These are phyloP conservation scores for Verticillium isaacii DNA, from an alignment of 2,329 filamentous ascomycete species.

Conservation along the genomic window DNA sequence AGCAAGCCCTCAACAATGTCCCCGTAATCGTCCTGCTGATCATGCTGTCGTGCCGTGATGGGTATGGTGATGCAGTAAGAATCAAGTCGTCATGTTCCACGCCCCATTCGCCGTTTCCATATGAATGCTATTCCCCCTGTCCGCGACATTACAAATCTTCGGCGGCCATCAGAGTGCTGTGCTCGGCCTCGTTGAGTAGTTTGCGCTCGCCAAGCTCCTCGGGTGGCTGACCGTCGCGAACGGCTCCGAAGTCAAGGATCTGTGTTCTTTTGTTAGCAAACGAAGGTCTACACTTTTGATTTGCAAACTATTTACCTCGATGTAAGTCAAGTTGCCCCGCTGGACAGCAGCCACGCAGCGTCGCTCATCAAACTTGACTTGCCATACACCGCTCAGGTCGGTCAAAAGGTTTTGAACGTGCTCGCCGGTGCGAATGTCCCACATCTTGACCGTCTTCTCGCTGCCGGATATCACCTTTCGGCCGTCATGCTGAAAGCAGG, in stretches of 20 bases:
- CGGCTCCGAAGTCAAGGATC: conserved; percentile 96
- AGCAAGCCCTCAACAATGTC: neutral
- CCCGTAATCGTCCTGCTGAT: neutral
- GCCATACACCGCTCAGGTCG: conserved; percentile 95
- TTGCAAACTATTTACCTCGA: conserved; percentile 66
- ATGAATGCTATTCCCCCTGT: neutral
- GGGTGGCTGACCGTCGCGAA: conserved; percentile 76
- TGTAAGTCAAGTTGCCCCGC: conserved; percentile 85
- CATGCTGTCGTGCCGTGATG: neutral
- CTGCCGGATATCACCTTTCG: conserved; percentile 96
- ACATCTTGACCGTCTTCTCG: conserved; percentile 96
- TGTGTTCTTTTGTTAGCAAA: conserved; percentile 37
- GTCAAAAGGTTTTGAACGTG: conserved; percentile 90
- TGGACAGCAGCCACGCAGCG: conserved; percentile 96
- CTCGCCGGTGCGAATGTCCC: conserved; percentile 89
- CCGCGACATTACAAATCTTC: neutral
- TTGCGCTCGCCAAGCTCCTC: conserved; percentile 77
- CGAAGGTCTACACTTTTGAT: neutral
- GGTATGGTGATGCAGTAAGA: neutral
- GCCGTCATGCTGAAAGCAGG: conserved; percentile 96
- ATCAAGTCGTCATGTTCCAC: neutral
- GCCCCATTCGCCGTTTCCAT: neutral
- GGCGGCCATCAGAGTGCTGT: conserved; percentile 43
- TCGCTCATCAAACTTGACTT: conserved; percentile 95
- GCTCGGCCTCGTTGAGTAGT: conserved; percentile 54